Conservation (phyloP, 2,329 filamentous ascomycete species). For the Colletotrichum kahawae region DNA sequence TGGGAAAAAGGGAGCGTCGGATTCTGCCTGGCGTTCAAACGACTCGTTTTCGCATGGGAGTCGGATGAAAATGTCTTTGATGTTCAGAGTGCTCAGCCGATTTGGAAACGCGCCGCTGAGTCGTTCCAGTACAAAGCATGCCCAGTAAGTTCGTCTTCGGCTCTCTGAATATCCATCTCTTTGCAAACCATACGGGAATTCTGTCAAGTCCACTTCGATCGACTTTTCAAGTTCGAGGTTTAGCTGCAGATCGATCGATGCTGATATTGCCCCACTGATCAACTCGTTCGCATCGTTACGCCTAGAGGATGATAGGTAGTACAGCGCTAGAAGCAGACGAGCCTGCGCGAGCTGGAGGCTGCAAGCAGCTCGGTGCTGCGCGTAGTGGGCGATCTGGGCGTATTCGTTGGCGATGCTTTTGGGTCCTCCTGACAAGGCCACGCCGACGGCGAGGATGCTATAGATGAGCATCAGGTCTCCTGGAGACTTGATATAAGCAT, state of each 20-base stretch:
- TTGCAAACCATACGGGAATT: constrained; percentile 62
- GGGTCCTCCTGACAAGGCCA: constrained; percentile 42
- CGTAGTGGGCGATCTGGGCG: constrained; percentile 61
- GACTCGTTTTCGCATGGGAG: constrained; percentile 65
- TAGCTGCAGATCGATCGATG: constrained; percentile 63
- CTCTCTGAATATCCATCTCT: constrained; percentile 67
- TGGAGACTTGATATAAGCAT: constrained; percentile 39
- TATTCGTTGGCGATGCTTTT: constrained; percentile 43
- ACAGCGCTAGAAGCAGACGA: constrained; percentile 69
- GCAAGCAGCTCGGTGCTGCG: constrained; percentile 38
- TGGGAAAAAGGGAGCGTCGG: constrained; percentile 65
- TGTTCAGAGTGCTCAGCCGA: constrained; percentile 60
- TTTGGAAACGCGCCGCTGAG: constrained; percentile 64
- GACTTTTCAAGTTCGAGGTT: constrained; percentile 65
- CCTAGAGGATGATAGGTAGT: constrained; percentile 67
- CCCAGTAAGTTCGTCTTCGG: constrained; percentile 74
- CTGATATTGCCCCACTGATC: constrained; percentile 65
- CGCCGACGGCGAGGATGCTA: constrained; percentile 46
- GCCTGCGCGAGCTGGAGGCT: constrained; percentile 69
- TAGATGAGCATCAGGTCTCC: constrained; percentile 53
- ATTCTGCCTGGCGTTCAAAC: constrained; percentile 66
- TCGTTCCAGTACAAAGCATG: constrained; percentile 72
- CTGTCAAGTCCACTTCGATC: constrained; percentile 40
- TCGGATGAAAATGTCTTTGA: constrained; percentile 70
- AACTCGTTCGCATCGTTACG: constrained; percentile 67